Conservation (phyloP, 371 early-diverging fungal species). For the Mortierella sp. region DNA sequence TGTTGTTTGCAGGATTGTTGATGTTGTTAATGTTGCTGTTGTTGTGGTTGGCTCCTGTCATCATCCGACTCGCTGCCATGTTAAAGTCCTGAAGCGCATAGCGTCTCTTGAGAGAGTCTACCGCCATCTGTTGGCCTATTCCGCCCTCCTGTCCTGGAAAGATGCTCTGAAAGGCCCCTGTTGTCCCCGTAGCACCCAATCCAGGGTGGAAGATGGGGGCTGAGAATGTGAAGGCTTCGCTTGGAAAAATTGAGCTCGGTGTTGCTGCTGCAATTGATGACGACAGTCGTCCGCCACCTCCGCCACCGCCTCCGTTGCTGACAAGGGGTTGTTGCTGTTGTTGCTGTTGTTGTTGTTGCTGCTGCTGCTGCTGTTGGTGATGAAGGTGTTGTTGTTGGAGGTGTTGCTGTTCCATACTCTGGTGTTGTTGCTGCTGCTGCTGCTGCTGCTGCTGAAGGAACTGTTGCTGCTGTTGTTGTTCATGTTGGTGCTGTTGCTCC, state of each 20-base stretch:
- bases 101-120: slow-evolving; percentile 49
- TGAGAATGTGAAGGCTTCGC: slow-evolving; percentile 50
- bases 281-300: background rate
- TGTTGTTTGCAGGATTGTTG: background rate
- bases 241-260: slow-evolving; percentile 35
- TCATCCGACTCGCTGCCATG: slow-evolving; percentile 34
- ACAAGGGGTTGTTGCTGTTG: slow-evolving; percentile 23
- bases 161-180: slow-evolving; percentile 29
- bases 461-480: slow-evolving; percentile 35
- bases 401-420: slow-evolving; percentile 24
- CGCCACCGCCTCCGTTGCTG: background rate
- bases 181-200: slow-evolving; percentile 25
- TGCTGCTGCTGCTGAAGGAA: slow-evolving; percentile 33
- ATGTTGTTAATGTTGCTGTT: slow-evolving; percentile 19
- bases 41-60: slow-evolving; percentile 33
- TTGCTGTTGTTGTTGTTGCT: slow-evolving; percentile 21
- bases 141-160: slow-evolving; percentile 57
- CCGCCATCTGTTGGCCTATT: slow-evolving; percentile 55
- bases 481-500: slow-evolving; percentile 33
- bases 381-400: slow-evolving; percentile 29
- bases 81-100: slow-evolving; percentile 52
- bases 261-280: slow-evolving; percentile 24
- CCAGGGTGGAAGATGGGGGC: slow-evolving; percentile 53
- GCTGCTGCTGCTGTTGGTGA: slow-evolving; percentile 21
- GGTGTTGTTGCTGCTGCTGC: slow-evolving; percentile 26